Percentiles rank a stretch among this genome's conserved stretches.
phyloP scores from a whole-genome alignment of 495 filamentous ascomycete genomes.

The Neurospora sp. region DNA sequence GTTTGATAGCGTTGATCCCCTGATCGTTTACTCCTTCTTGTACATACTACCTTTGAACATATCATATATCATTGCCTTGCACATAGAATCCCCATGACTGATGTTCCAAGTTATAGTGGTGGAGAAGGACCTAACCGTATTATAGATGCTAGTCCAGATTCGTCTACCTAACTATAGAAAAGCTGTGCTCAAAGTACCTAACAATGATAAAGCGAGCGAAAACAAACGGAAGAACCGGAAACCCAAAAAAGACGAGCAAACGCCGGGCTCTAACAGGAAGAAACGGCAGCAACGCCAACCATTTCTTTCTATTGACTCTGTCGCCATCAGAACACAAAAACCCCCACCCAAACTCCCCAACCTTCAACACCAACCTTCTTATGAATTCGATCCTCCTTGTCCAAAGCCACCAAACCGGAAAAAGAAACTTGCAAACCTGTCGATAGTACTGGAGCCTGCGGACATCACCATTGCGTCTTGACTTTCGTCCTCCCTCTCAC shows the following conservation, averaged over 20 bases:
- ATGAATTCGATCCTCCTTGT: neutral
- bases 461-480: neutral
- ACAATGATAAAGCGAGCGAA: neutral
- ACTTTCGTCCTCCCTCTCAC: neutral
- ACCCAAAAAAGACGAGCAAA: neutral
- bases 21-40: neutral
- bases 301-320: neutral
- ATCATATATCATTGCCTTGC: neutral
- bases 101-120: neutral
- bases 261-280: neutral
- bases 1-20: neutral
- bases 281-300: neutral
- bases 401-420: neutral
- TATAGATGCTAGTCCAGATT: neutral
- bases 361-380: neutral
- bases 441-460: neutral
- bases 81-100: neutral
- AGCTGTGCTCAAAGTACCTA: neutral
- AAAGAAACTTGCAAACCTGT: neutral
- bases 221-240: neutral
- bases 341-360: neutral
- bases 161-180: neutral
- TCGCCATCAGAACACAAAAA: neutral
- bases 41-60: neutral
- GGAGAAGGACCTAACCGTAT: neutral